phyloP scores from a whole-genome alignment of 352 stramenopile genomes.

The Phytophthora capsici region DNA sequence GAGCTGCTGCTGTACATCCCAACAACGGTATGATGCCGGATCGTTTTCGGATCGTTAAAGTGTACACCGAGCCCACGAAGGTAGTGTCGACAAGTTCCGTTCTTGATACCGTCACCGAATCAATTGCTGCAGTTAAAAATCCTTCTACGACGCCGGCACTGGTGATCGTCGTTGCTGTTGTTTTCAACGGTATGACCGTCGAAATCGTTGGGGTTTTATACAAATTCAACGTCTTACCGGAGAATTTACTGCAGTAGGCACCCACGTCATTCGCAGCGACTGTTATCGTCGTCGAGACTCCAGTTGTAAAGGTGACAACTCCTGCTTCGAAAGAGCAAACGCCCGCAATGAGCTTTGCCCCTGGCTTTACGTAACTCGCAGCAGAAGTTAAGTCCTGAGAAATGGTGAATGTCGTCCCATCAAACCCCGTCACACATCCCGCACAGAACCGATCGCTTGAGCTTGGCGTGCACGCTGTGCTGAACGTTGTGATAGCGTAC shows the following conservation, averaged over 20 bases:
- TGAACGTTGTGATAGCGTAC: slow-evolving; percentile 59
- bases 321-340: slow-evolving; percentile 66
- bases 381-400: slow-evolving; percentile 32
- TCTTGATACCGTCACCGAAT: slow-evolving; percentile 55
- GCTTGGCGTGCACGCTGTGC: slow-evolving; percentile 52
- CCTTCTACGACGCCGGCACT: slow-evolving; percentile 46
- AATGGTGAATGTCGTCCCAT: slow-evolving; percentile 60
- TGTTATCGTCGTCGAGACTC: slow-evolving; percentile 34
- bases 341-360: slow-evolving; percentile 53
- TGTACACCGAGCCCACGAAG: slow-evolving; percentile 72
- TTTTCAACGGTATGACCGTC: slow-evolving; percentile 54
- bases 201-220: slow-evolving; percentile 67
- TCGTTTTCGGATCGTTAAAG: slow-evolving; percentile 65
- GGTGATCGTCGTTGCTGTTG: slow-evolving; percentile 39
- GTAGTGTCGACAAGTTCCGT: slow-evolving; percentile 40
- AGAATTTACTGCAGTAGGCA: slow-evolving; percentile 59
- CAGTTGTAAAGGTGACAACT: slow-evolving; percentile 13
- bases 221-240: slow-evolving; percentile 37
- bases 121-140: slow-evolving; percentile 56
- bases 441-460: slow-evolving; percentile 41
- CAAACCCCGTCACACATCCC: slow-evolving; percentile 72
- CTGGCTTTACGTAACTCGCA: neutral
- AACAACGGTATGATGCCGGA: slow-evolving; percentile 68
- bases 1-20: slow-evolving; percentile 45
- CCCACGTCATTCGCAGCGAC: slow-evolving; percentile 56